A percentile compares a stretch with the other conserved stretches of the same genome.
These are phyloP conservation scores for Tuber melanosporum DNA, from an alignment of 495 filamentous ascomycete species.

Conservation along the genomic window DNA sequence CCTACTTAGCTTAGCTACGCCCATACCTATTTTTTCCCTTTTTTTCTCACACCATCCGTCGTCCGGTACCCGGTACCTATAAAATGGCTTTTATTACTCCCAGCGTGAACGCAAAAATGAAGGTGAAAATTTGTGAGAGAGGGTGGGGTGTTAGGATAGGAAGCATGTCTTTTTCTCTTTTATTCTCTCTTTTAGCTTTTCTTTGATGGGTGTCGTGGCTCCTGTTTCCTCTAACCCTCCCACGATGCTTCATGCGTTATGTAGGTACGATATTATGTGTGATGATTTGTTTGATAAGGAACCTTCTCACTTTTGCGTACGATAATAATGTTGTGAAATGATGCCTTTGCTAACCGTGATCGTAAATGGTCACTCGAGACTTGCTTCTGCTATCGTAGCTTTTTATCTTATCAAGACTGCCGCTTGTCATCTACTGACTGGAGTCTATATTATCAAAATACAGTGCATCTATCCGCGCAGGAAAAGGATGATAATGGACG, in stretches of 20 bases:
- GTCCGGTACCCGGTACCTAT: not conserved
- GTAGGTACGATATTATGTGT: constrained; percentile 1
- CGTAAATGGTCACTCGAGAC: not conserved
- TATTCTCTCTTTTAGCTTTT: not conserved
- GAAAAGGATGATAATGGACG: not conserved
- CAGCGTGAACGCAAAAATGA: not conserved
- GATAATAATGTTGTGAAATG: not conserved
- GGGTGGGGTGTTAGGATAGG: not conserved
- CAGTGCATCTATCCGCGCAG: not conserved
- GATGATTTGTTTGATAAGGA: not conserved
- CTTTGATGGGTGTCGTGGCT: not conserved
- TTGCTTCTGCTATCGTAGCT: not conserved
- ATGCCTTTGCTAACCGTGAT: not conserved
- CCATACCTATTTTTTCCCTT: not conserved
- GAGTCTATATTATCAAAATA: not conserved
- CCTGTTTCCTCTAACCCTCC: not conserved
- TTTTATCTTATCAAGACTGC: not conserved
- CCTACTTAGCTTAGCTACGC: not conserved
- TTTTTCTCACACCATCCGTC: not conserved
- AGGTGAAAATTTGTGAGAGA: not conserved
- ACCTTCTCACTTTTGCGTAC: not conserved
- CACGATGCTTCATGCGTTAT: not conserved
- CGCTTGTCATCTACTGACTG: not conserved
- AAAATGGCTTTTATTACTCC: not conserved
- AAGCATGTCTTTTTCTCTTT: not conserved